These are phyloP conservation scores for Fusarium incarnatum DNA, from an alignment of 2,329 filamentous ascomycete genomes.

Conservation along the genomic window DNA sequence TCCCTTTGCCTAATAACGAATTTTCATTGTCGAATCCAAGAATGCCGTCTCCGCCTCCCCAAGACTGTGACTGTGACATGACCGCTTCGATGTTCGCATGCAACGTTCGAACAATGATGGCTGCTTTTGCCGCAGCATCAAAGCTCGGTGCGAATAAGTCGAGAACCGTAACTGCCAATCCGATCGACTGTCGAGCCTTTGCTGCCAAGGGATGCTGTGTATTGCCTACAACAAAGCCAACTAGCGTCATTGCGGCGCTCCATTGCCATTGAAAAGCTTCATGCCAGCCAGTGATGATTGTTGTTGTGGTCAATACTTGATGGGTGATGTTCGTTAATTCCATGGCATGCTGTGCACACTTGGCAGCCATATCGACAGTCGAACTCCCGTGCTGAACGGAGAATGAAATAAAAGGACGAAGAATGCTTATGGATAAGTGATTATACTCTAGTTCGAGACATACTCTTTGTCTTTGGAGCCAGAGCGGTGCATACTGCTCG, in stretches of 20 bases:
- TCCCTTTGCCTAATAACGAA: background rate
- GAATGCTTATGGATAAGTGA: constrained; percentile 9
- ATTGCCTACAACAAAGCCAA: constrained; percentile 6
- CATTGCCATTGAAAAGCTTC: constrained; percentile 26
- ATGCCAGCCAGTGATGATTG: constrained; percentile 14
- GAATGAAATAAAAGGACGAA: constrained; percentile 17
- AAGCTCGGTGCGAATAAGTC: constrained; percentile 11
- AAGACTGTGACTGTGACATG: constrained; percentile 1
- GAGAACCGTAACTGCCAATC: background rate
- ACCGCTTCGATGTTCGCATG: constrained; percentile 16
- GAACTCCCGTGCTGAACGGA: background rate
- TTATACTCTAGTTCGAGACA: constrained; percentile 16
- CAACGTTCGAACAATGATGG: constrained; percentile 2
- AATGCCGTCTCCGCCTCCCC: background rate
- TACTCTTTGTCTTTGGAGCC: constrained; percentile 13
- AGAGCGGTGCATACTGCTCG: constrained; percentile 10
- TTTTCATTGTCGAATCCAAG: fast-evolving
- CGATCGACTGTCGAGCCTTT: background rate
- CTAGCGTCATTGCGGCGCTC: constrained; percentile 13
- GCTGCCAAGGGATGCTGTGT: background rate
- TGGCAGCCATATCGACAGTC: background rate
- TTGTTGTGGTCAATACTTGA: background rate
- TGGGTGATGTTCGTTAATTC: constrained; percentile 5
- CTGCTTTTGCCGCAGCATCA: constrained; percentile 8
- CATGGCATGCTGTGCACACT: constrained; percentile 6